Evolutionary conservation across 768 basidiomycete species (phyloP), one percentile per base, ranked within the genome.

Genomic region (Tricholoma sp.): DNA sequence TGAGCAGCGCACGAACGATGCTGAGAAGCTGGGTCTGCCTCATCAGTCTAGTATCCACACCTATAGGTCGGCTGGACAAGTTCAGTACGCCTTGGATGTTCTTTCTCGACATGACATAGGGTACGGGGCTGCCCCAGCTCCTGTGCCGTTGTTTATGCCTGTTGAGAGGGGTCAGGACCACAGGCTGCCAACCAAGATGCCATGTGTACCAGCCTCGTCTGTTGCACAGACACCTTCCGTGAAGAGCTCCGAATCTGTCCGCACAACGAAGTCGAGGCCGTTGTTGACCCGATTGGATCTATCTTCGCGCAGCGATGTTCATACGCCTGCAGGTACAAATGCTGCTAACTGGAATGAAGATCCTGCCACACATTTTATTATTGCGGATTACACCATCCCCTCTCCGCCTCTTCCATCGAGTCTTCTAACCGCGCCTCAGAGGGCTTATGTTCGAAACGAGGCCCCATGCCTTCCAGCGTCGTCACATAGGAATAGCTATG

Each of bases 111-210:
- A 61, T 43, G 59, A 61, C 2, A 52, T 50, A 31, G 32, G 50
- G 58, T 57, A 47, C 41, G 6, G 50, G 16, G 56, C 57, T 55
- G 51, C 53, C 32, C 55, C 57, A n/a, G 60, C 45, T 14, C 63
- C 68, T 24, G 49, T 63, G 4, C 64, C 66, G 4, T 24, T 61
- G 16, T 70, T 67, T 55, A 63, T 63, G 63, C 60, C 66, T 12
- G 39, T 47, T 29, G 58, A 63, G 24, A 29, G 46, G 12, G 46
- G 24, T 32, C 52, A 45, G 27, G 54, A 50, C 16, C 43, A 24
- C 19, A 60, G 43, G 14, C 59, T 59, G n/a, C 34, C 56, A 8
- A 39, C 41, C 14, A 58, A 55, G 46, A 60, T 58, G 41, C 29
- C 59, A 2, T 53, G 62, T 2, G 57, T 59, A 3, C 29, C 57